These are phyloP conservation scores for Betula pendula DNA, from an alignment of 306 rosid genomes.

Conservation along the genomic window DNA sequence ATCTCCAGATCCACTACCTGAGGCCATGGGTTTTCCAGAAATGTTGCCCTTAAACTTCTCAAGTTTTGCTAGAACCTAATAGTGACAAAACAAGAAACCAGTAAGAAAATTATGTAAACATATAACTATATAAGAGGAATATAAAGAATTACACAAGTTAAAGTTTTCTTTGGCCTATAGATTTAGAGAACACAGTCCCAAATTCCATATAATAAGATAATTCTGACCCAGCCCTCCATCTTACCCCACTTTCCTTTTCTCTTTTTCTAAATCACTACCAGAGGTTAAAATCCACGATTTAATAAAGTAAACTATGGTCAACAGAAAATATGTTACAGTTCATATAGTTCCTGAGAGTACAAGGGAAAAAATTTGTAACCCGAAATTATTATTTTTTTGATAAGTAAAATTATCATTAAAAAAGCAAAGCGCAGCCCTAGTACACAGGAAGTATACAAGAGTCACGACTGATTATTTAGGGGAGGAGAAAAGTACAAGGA, in stretches of 20 bases:
- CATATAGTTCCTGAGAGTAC: not conserved
- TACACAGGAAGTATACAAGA: no score
- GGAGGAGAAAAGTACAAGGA: no score
- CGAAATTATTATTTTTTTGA: no score
- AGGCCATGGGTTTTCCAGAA: conserved; percentile 35
- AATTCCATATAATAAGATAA: conserved; percentile 6
- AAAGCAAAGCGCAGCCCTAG: no score
- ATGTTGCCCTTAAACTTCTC: conserved; percentile 60
- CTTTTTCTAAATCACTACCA: not conserved
- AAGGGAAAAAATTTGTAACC: not conserved
- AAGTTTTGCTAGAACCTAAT: conserved; percentile 78
- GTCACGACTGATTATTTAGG: no score
- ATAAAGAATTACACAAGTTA: not conserved
- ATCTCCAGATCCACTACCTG: conserved; percentile 44
- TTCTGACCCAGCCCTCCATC: not conserved
- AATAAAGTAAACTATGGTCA: not conserved
- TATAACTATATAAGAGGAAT: not conserved
- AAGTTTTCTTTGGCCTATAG: not conserved
- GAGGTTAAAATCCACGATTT: not conserved
- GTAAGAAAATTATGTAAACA: not conserved
- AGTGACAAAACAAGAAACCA: conserved; percentile 3
- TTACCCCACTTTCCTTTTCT: not conserved
- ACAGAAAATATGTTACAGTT: not conserved
- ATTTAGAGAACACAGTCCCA: conserved; percentile 9
- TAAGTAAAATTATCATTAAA: no score